Evolutionary conservation across 2,329 filamentous ascomycete species (phyloP).

Genomic region (Huntiella savannae): DNA sequence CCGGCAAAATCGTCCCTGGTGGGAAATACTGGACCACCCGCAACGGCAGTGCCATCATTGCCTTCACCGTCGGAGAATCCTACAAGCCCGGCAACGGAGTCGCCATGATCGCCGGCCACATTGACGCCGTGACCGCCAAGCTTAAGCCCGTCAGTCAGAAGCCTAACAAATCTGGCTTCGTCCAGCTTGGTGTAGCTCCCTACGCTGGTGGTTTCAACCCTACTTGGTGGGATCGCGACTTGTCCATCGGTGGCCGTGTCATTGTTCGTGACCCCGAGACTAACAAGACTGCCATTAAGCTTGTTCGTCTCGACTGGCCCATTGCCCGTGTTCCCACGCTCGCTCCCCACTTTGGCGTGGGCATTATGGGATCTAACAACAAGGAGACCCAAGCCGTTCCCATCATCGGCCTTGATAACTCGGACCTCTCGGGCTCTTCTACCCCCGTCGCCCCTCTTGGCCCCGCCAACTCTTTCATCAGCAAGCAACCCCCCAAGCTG

Average conservation of each 20-base stretch:
- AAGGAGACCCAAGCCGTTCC: slow-evolving; percentile 86
- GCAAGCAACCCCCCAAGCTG: slow-evolving; percentile 68
- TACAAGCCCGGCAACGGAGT: slow-evolving; percentile 76
- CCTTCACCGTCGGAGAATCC: slow-evolving; percentile 62
- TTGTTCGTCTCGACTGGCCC: slow-evolving; percentile 88
- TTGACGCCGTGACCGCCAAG: slow-evolving; percentile 78
- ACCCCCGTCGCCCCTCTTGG: slow-evolving; percentile 26
- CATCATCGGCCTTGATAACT: slow-evolving; percentile 73
- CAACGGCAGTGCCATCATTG: slow-evolving; percentile 70
- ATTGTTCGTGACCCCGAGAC: slow-evolving; percentile 54
- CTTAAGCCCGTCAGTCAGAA: slow-evolving; percentile 82
- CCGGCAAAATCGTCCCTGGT: slow-evolving; percentile 48
- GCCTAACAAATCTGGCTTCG: slow-evolving; percentile 65
- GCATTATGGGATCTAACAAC: slow-evolving; percentile 50
- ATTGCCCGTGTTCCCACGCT: slow-evolving; percentile 84
- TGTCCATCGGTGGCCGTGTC: slow-evolving; percentile 77
- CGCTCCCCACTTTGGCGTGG: slow-evolving; percentile 80
- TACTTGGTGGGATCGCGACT: slow-evolving; percentile 95
- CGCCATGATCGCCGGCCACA: slow-evolving; percentile 76
- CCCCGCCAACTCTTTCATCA: slow-evolving; percentile 51
- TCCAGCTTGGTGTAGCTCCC: slow-evolving; percentile 78
- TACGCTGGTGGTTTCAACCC: slow-evolving; percentile 75
- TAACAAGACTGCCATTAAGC: slow-evolving; percentile 58
- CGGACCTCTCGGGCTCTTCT: slow-evolving; percentile 26
- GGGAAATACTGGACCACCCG: slow-evolving; percentile 80